A percentile compares a stretch with the other conserved stretches of the same genome.
Evolutionary conservation across 257 asterid genomes (phyloP).

Genomic region (Nicotiana noctiflora): DNA sequence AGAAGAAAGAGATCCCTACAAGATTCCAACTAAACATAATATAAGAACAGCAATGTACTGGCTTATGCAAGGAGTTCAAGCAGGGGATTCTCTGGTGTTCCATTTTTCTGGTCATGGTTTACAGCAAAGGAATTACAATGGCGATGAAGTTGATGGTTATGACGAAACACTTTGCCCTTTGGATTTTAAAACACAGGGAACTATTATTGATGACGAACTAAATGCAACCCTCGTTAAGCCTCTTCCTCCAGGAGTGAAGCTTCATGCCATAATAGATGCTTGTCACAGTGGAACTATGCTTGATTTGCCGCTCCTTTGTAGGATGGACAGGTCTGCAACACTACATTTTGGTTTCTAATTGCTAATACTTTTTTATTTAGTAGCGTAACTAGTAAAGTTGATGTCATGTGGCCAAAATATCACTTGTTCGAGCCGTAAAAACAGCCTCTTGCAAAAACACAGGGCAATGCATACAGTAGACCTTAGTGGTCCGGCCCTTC

Average conservation of each 20-base stretch:
- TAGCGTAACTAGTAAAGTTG: too few species aligned
- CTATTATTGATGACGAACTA: conserved; percentile 80
- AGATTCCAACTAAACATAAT: conserved; percentile 80
- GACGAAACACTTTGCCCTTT: conserved; percentile 89
- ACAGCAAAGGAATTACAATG: conserved; percentile 68
- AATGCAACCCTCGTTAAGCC: conserved; percentile 74
- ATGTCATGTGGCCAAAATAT: too few species aligned
- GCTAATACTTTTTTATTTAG: background rate
- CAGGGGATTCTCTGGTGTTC: conserved; percentile 88
- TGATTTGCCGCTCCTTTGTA: conserved; percentile 73
- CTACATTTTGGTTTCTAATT: background rate
- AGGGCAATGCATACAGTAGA: too few species aligned
- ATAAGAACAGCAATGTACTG: conserved; percentile 81
- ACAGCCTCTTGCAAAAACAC: too few species aligned
- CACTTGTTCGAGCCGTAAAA: too few species aligned
- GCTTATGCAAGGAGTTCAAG: conserved; percentile 78
- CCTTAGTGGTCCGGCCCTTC: too few species aligned
- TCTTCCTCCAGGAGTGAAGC: conserved; percentile 80
- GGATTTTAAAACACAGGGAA: conserved; percentile 65
- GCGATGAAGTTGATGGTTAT: conserved; percentile 80
- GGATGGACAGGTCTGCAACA: conserved; percentile 75
- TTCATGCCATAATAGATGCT: conserved; percentile 86
- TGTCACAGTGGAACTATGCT: conserved; percentile 94
- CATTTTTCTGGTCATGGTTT: conserved; percentile 93
- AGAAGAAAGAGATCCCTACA: conserved; percentile 72